Evolutionary conservation across 2,329 filamentous ascomycete genomes (phyloP).

Genomic region (Colletotrichum truncatum): DNA sequence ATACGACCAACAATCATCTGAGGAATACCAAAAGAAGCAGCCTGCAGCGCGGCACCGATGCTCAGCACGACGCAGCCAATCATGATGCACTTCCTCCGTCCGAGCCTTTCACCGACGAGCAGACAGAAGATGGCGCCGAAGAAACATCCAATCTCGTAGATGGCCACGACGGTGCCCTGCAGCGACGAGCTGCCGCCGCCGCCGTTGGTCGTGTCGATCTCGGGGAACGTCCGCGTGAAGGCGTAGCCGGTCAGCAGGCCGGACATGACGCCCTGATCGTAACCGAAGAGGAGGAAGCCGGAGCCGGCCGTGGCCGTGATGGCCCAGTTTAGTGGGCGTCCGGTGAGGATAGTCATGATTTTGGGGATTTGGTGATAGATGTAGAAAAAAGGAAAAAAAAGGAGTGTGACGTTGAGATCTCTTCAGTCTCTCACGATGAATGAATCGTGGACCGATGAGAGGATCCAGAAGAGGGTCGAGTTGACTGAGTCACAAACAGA

Average conservation of each 20-base stretch:
- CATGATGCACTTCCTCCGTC: constrained; percentile 49
- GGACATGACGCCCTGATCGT: constrained; percentile 37
- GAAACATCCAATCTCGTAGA: constrained; percentile 60
- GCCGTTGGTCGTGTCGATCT: constrained; percentile 44
- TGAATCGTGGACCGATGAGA: constrained; percentile 4
- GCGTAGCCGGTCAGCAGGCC: constrained; percentile 43
- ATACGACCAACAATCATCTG: constrained; percentile 56
- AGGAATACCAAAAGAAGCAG: constrained; percentile 47
- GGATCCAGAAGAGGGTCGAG: background rate
- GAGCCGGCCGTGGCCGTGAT: constrained; percentile 45
- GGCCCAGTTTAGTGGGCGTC: constrained; percentile 48
- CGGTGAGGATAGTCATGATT: constrained; percentile 36
- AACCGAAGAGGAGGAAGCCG: constrained; percentile 43
- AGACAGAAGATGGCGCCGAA: constrained; percentile 51
- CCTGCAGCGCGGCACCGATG: constrained; percentile 54
- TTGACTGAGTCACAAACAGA: background rate
- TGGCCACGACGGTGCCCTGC: constrained; percentile 54
- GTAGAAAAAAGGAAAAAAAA: background rate
- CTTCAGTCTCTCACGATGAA: background rate
- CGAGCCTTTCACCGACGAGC: constrained; percentile 52
- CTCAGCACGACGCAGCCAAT: constrained; percentile 49
- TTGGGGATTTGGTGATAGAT: background rate
- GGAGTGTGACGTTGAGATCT: background rate
- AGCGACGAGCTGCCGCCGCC: constrained; percentile 48
- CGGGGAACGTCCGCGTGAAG: constrained; percentile 42